These are phyloP conservation scores for Solidago caesia DNA, from an alignment of 129 eudicot genomes.

Conservation along the genomic window DNA sequence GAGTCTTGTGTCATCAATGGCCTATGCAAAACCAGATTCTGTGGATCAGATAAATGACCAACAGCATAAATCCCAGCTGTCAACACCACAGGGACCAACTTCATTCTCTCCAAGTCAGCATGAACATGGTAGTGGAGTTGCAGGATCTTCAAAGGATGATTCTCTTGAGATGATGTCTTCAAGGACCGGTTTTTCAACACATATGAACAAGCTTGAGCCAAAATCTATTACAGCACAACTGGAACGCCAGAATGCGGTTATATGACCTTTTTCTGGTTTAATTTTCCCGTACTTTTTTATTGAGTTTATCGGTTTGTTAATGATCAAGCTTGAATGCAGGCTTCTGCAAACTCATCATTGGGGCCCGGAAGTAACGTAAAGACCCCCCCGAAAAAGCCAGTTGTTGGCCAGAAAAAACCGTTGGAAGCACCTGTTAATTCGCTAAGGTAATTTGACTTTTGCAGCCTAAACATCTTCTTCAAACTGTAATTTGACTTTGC, in stretches of 20 bases:
- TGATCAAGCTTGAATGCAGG: slow-evolving; percentile 41
- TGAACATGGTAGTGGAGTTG: slow-evolving; percentile 44
- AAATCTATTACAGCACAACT: slow-evolving; percentile 48
- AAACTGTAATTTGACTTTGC: background rate
- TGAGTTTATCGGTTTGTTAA: background rate
- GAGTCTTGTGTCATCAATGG: slow-evolving; percentile 46
- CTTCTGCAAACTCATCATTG: slow-evolving; percentile 41
- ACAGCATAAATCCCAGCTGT: slow-evolving; percentile 47
- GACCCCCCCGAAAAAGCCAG: slow-evolving; percentile 56
- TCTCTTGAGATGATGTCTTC: slow-evolving; percentile 53
- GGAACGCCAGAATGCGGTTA: slow-evolving; percentile 46
- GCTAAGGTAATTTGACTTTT: slow-evolving; percentile 52
- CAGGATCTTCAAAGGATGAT: slow-evolving; percentile 54
- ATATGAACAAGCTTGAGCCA: slow-evolving; percentile 34
- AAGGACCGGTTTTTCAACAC: slow-evolving; percentile 49
- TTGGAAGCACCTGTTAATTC: slow-evolving; percentile 63
- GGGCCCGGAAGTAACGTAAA: slow-evolving; percentile 51
- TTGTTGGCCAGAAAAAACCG: slow-evolving; percentile 66
- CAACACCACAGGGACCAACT: slow-evolving; percentile 48
- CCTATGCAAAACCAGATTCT: slow-evolving; percentile 65
- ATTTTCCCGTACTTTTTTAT: background rate
- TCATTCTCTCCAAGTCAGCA: slow-evolving; percentile 45
- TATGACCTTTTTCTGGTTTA: background rate
- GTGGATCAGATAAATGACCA: slow-evolving; percentile 64
- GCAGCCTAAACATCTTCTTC: background rate